Conservation (phyloP, 2,329 filamentous ascomycete genomes). For the Pseudocercospora cruenta region DNA sequence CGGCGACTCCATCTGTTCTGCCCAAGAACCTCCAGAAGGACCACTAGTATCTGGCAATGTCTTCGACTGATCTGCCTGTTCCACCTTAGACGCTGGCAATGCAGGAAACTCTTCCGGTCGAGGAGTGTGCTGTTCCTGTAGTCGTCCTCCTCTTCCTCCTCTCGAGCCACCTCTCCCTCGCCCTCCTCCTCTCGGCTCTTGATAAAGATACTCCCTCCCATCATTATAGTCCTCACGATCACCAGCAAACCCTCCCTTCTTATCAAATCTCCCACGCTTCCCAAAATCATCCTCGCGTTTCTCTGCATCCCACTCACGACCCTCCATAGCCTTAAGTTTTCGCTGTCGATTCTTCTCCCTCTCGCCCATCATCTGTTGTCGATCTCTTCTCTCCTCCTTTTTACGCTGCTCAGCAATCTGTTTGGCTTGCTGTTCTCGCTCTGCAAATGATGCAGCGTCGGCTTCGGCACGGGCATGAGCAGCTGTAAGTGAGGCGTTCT, state of each 20-base stretch:
- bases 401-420: slow-evolving; percentile 52
- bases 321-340: slow-evolving; percentile 61
- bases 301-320: slow-evolving; percentile 65
- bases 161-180: slow-evolving; percentile 15
- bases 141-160: slow-evolving; percentile 31
- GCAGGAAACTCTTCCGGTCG: slow-evolving; percentile 51
- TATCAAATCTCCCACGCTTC: slow-evolving; percentile 33
- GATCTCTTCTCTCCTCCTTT: slow-evolving; percentile 55
- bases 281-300: slow-evolving; percentile 60
- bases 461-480: slow-evolving; percentile 68
- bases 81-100: slow-evolving; percentile 38
- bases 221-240: slow-evolving; percentile 39
- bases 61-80: slow-evolving; percentile 2
- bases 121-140: slow-evolving; percentile 36
- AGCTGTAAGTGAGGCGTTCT: slow-evolving; percentile 62
- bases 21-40: slow-evolving; percentile 43
- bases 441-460: slow-evolving; percentile 66
- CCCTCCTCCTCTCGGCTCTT: slow-evolving; percentile 32
- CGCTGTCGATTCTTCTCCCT: slow-evolving; percentile 63
- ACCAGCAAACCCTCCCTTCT: slow-evolving; percentile 33
- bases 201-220: slow-evolving; percentile 40
- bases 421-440: slow-evolving; percentile 63
- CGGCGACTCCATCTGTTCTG: slow-evolving; percentile 48
- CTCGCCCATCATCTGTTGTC: slow-evolving; percentile 65
- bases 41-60: slow-evolving; percentile 8